Evolutionary conservation across 306 rosid genomes (phyloP).

Genomic region (Gleditsia sinensis): DNA sequence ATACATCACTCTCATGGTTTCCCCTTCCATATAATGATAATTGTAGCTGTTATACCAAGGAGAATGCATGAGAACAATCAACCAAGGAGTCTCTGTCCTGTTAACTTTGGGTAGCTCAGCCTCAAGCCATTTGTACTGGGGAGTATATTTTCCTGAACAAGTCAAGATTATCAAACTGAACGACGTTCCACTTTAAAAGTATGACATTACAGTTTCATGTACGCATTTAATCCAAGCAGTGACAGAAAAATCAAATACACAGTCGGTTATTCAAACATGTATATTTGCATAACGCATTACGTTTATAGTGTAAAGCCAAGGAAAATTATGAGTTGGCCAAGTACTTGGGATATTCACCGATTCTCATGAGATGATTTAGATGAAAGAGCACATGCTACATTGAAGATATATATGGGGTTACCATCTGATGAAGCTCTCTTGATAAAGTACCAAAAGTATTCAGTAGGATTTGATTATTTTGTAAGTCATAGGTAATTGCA

Average conservation of each 20-base stretch:
- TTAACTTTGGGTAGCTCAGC: slow-evolving; percentile 73
- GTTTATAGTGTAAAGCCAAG: slow-evolving; percentile 36
- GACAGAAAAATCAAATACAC: not conserved
- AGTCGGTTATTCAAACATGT: not conserved
- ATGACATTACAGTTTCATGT: not conserved
- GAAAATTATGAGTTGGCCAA: not conserved
- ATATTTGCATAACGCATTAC: slow-evolving; percentile 11
- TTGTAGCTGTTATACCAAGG: slow-evolving; percentile 81
- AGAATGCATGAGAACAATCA: slow-evolving; percentile 80
- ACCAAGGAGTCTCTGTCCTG: slow-evolving; percentile 90
- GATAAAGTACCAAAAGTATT: slow-evolving; percentile 53
- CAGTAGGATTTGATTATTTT: slow-evolving; percentile 41
- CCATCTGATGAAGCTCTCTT: slow-evolving; percentile 54
- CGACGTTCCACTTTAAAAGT: not conserved
- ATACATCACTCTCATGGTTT: slow-evolving; percentile 84
- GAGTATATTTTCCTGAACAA: slow-evolving; percentile 75
- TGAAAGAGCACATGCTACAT: not conserved
- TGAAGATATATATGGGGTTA: not conserved
- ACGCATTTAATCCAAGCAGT: not conserved
- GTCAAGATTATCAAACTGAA: not conserved
- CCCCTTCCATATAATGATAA: slow-evolving; percentile 94
- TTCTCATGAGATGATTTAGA: not conserved
- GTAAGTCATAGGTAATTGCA: slow-evolving; percentile 8
- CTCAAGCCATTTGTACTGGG: slow-evolving; percentile 83
- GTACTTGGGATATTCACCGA: not conserved